phyloP scores from a whole-genome alignment of 495 filamentous ascomycete species.

The Cairneyella variabilis region DNA sequence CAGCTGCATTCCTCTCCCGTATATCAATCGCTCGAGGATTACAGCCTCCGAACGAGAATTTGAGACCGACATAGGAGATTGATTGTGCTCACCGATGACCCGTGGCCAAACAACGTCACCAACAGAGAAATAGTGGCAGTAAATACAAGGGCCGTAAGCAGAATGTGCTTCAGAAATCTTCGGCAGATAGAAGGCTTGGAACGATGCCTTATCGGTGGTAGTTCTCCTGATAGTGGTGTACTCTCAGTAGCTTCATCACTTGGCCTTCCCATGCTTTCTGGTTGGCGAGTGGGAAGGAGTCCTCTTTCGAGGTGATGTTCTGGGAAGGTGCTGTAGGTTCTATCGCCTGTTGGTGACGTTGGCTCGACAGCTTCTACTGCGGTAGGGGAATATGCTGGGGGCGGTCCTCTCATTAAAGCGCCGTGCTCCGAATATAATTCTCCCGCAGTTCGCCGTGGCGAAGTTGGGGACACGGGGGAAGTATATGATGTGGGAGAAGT shows the following conservation, averaged over 20 bases:
- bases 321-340: conserved; percentile 21
- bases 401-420: conserved; percentile 8
- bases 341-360: background rate
- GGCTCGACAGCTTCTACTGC: background rate
- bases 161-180: too few species aligned
- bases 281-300: conserved; percentile 12
- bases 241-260: conserved; percentile 11
- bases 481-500: conserved; percentile 9
- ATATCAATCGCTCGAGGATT: too few species aligned
- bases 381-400: conserved; percentile 20
- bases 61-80: too few species aligned
- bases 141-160: conserved; percentile 8
- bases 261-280: conserved; percentile 24
- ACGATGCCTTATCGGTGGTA: too few species aligned
- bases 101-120: too few species aligned
- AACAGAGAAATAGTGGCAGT: background rate
- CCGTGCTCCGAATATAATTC: conserved; percentile 1
- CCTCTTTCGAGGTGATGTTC: conserved; percentile 20
- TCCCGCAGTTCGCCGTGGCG: conserved; percentile 3
- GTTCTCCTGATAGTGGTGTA: conserved; percentile 9
- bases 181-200: too few species aligned
- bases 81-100: too few species aligned
- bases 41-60: too few species aligned
- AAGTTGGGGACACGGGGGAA: conserved; percentile 1
- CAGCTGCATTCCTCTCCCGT: too few species aligned